phyloP scores from a whole-genome alignment of 371 early-diverging fungal genomes.

The Mortierella sp. region DNA sequence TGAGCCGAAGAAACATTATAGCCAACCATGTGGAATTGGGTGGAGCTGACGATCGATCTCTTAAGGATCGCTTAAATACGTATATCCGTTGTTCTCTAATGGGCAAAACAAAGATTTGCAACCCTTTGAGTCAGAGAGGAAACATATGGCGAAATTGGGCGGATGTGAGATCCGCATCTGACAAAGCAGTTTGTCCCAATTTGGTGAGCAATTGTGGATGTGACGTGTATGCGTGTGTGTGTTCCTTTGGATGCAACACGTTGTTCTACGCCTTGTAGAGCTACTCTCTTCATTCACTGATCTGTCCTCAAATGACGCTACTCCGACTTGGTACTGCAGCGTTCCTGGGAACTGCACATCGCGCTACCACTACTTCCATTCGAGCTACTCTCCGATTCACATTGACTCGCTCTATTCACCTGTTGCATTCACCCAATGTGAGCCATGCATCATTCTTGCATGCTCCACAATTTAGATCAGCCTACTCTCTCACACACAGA shows the following conservation, averaged over 20 bases:
- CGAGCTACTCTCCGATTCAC: background rate
- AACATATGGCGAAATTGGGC: too few relatives aligned
- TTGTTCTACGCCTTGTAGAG: too few relatives aligned
- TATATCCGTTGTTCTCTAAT: background rate
- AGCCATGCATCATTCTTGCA: background rate
- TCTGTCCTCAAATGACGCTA: background rate
- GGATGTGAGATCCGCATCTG: too few relatives aligned
- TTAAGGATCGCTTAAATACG: background rate
- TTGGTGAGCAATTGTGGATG: slow-evolving; percentile 22
- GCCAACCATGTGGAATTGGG: background rate
- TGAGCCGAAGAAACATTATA: background rate
- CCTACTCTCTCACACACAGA: background rate
- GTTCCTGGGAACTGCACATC: background rate
- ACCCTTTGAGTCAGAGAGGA: background rate
- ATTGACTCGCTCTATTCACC: background rate
- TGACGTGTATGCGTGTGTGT: background rate
- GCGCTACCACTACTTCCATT: background rate
- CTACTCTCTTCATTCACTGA: background rate
- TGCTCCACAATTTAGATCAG: background rate
- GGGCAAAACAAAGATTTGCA: background rate
- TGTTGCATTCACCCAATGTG: background rate
- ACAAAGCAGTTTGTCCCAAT: slow-evolving; percentile 2
- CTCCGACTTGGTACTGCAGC: slow-evolving; percentile 3
- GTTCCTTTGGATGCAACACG: too few relatives aligned
- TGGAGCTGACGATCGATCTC: slow-evolving; percentile 1